phyloP scores from a whole-genome alignment of 345 rosid genomes.

The Sonneratia caseolaris region DNA sequence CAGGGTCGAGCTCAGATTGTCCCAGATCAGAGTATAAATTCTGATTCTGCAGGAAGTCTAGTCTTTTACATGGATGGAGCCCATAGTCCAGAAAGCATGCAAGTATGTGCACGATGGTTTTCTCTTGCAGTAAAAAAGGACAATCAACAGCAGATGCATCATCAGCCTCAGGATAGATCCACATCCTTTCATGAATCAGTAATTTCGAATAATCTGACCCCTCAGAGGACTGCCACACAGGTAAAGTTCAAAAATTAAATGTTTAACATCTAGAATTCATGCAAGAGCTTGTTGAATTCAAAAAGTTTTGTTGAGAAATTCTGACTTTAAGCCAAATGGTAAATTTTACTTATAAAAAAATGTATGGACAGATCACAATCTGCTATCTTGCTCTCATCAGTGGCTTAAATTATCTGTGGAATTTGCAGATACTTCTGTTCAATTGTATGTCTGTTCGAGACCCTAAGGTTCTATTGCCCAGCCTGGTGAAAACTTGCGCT shows the following conservation, averaged over 20 bases:
- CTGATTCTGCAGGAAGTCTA: constrained; percentile 45
- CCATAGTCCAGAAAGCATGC: constrained; percentile 97
- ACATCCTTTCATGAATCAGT: constrained; percentile 21
- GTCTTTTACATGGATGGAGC: constrained; percentile 93
- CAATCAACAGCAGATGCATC: constrained; percentile 22
- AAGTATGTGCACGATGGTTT: constrained; percentile 77
- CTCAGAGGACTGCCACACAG: constrained; percentile 43
- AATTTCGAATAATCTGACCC: constrained; percentile 13
- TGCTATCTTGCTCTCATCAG: not conserved
- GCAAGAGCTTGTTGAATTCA: not conserved
- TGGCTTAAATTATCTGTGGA: not conserved
- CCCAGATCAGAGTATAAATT: constrained; percentile 39
- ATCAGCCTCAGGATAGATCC: constrained; percentile 24
- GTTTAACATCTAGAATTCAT: not conserved
- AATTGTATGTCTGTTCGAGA: constrained; percentile 93
- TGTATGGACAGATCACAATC: not conserved
- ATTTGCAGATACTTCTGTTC: constrained; percentile 74
- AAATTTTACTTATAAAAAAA: not conserved
- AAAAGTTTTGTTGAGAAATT: not conserved
- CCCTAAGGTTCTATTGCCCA: constrained; percentile 65
- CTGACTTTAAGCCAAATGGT: not conserved
- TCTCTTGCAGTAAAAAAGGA: constrained; percentile 51
- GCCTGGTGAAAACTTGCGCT: constrained; percentile 32
- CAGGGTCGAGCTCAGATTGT: constrained; percentile 96
- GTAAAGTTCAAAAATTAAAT: constrained; percentile 19